Evolutionary conservation across 225 moss, liverwort and hornwort genomes (phyloP), one percentile per base, ranked within the genome.

Genomic region (Polytrichum formosum): DNA sequence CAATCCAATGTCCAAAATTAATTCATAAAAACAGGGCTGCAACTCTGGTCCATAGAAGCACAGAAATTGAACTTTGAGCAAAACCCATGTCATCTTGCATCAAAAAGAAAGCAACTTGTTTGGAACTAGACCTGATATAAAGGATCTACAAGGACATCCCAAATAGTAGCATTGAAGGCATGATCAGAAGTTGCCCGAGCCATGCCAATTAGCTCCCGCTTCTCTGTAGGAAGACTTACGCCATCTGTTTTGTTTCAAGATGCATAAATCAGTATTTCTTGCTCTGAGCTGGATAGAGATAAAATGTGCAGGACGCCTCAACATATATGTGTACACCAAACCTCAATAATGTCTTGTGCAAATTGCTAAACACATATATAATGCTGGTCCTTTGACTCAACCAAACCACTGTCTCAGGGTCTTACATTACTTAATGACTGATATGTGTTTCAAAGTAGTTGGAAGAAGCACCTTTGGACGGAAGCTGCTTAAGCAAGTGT

Each of bases 141-240:
- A 73, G 98, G 98, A 85, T 98, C 94, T 64, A 98, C 86, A 62
- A 98, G 98, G 55, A 98, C 98, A 72, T 98, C 98, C 98, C 98
- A 98, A 71, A 98, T 98, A 55, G 98, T 98, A 25, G 98, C 98
- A 79, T 98, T 98, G 35, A 98, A 98, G 56, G 98, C 98, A 59
- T 98, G 98, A 67, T 98, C 98, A 74, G 98, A 98, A 26, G 98
- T 98, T 54, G 98, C 98, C 29, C 98, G 92, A 68, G 98, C 98
- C 98, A 98, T 98, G 75, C 98, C 98, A 74, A 98, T 94, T 71
- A 98, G 79, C 81, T 98, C 98, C 77, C 94, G 82, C 73, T 83
- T 90, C 73, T 90, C 92, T 58, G 67, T 65, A 68, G 77, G 67
- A 26, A 78, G 67, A 69, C 69, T 90, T 46, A 84, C 87, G 26